Evolutionary conservation across 2,329 filamentous ascomycete genomes (phyloP).

Genomic region (Claviceps fusiformis): DNA sequence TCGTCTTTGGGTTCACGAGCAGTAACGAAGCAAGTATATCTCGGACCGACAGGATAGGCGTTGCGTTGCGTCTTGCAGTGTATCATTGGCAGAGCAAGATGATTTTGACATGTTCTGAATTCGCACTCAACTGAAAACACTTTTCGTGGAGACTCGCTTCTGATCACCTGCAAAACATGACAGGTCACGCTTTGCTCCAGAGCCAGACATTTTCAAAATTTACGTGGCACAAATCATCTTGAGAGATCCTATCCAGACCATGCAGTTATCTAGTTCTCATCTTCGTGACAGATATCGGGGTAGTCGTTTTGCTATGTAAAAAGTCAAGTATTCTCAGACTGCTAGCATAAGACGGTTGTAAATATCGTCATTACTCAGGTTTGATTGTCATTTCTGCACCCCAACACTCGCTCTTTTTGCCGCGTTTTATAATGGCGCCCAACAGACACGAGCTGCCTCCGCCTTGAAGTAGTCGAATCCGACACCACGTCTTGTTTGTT

Average conservation of each 20-base stretch:
- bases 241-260: background rate
- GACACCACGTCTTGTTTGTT: background rate
- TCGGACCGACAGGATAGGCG: background rate
- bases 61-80: background rate
- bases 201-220: background rate
- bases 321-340: background rate
- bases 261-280: background rate
- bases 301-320: background rate
- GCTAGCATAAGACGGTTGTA: background rate
- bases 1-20: background rate
- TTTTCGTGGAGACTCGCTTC: background rate
- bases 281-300: background rate
- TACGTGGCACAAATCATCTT: background rate
- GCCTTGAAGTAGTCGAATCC: background rate
- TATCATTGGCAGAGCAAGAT: background rate
- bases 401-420: background rate
- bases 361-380: background rate
- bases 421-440: background rate
- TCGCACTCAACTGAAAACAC: background rate
- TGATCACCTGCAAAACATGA: background rate
- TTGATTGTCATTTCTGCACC: background rate
- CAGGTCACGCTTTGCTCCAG: background rate
- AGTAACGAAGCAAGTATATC: background rate
- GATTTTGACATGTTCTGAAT: background rate
- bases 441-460: background rate